Conservation (phyloP, 768 basidiomycete genomes). For the Podaxis carcinomalis region DNA sequence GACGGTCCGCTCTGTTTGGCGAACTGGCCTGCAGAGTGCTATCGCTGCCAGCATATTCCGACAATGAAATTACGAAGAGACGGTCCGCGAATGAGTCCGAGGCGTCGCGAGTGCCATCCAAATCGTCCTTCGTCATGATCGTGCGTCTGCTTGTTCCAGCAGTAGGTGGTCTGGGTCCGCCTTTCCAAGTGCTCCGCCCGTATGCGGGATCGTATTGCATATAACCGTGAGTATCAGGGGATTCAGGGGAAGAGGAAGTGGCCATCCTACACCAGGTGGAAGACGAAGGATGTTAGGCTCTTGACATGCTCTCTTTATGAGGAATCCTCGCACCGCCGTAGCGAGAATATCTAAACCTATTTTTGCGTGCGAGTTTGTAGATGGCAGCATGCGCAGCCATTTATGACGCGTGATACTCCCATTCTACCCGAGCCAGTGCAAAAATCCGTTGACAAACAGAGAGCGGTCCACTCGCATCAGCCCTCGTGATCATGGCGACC, state of each 20-base stretch:
- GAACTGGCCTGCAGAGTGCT: neutral
- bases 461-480: neutral
- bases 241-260: neutral
- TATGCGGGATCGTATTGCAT: neutral
- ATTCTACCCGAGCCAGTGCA: neutral
- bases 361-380: neutral
- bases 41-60: neutral
- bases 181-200: conserved; percentile 2
- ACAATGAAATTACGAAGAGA: neutral
- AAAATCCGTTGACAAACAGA: neutral
- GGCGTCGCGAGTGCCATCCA: neutral
- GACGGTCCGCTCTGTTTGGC: neutral
- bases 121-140: neutral
- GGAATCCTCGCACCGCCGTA: neutral
- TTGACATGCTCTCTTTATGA: neutral
- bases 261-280: conserved; percentile 4
- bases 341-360: neutral
- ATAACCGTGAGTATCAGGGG: neutral
- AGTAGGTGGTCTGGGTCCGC: conserved; percentile 5
- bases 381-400: conserved; percentile 5
- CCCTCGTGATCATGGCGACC: neutral
- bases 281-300: neutral
- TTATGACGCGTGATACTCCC: neutral
- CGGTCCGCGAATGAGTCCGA: neutral
- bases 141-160: neutral